Evolutionary conservation across 331 rosid genomes (phyloP), one percentile per base, ranked within the genome.

Genomic region (Pyrus hybrid): DNA sequence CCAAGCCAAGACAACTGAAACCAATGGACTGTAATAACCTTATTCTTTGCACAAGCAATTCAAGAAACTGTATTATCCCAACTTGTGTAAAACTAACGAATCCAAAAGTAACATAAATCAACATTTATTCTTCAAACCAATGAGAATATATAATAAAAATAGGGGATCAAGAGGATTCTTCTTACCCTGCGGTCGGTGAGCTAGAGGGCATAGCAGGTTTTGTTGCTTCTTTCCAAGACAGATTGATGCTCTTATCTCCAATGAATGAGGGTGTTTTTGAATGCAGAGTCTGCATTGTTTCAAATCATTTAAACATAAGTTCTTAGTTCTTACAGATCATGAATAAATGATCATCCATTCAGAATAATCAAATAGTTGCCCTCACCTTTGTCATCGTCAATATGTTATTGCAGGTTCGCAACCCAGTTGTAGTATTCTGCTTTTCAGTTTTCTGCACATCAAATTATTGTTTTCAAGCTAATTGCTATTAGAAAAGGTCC

Each of bases 351-450:
- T 21, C 71, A 58, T 17, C 26, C 18, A 61, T n/a, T 26, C 57
- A 26, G 4, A 76, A 32, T 43, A 5, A 62, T 62, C 76, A 32
- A 25, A 43, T 16, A 66, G 20, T 67, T 43, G 22, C 68, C 45
- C 76, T 77, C 76, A 92, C 99, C 90, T 94, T 94, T 26, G 96
- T 86, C 99, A 94, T 89, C 32, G 92, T 85, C 85, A 90, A 80
- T 85, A 94, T 89, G 84, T 92, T 94, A 75, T 90, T 92, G 88
- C 97, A 94, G 68, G 97, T 90, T 67, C 96, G 92, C 88, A 94
- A 80, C 77, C 99, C 99, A 69, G 89, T 92, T 70, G 96, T 94
- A 26, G 97, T 88, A 79, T 94, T 92, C 89, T 87, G 96, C 82
- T 92, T 93, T 74, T 94, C 88, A 80, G 96, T 90, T 89, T 90